These are phyloP conservation scores for Hyaloraphidium curvatum DNA, from an alignment of 192 early-diverging fungal species.

Conservation along the genomic window DNA sequence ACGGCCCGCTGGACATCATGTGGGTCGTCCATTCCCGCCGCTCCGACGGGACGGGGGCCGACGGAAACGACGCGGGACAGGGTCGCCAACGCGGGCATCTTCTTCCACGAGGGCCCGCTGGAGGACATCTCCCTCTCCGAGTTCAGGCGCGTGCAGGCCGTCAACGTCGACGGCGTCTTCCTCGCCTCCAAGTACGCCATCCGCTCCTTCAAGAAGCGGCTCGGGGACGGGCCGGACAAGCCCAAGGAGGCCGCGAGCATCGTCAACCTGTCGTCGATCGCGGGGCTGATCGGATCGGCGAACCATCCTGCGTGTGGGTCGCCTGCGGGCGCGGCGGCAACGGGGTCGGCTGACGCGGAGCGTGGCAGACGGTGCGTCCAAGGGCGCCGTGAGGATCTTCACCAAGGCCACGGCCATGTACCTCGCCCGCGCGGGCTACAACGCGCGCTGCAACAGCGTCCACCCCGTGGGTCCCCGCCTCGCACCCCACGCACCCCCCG, in stretches of 20 bases:
- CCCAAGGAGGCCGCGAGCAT: neutral
- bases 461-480: too few species aligned
- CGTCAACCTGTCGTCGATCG: neutral
- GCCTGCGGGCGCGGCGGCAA: neutral
- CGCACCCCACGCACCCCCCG: too few species aligned
- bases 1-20: too few species aligned
- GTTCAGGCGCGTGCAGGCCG: neutral
- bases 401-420: neutral
- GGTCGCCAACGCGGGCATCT: neutral
- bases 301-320: neutral
- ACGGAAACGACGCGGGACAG: too few species aligned
- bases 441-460: too few species aligned
- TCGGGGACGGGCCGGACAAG: neutral
- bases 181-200: neutral
- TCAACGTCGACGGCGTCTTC: constrained; percentile 2
- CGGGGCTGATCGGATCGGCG: neutral
- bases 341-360: neutral
- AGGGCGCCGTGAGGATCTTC: neutral
- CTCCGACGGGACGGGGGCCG: too few species aligned
- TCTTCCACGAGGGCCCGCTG: neutral
- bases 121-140: neutral
- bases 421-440: too few species aligned
- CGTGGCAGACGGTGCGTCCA: neutral
- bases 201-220: neutral
- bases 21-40: too few species aligned